These are phyloP conservation scores for Fabrea salina DNA, from an alignment of 169 alveolate species.

Conservation along the genomic window DNA sequence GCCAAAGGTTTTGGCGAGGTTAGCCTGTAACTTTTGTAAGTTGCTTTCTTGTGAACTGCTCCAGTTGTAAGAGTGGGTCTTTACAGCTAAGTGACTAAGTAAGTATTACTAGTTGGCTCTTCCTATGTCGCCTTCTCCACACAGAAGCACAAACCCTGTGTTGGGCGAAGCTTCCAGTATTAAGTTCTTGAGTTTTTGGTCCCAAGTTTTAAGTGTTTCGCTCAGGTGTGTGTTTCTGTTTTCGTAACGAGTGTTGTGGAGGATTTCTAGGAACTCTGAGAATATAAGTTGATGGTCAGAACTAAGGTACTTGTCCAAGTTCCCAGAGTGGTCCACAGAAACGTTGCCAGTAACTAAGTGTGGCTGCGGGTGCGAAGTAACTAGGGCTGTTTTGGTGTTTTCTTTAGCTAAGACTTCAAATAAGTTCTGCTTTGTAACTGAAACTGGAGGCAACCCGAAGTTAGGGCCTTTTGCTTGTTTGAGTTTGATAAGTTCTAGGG, in stretches of 20 bases:
- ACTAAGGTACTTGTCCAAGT: not conserved
- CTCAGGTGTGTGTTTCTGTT: not conserved
- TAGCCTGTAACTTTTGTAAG: no score
- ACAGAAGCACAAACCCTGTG: not conserved
- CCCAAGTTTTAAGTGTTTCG: not conserved
- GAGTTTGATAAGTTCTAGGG: constrained; percentile 35
- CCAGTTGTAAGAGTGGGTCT: no score
- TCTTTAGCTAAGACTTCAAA: not conserved
- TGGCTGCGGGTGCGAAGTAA: not conserved
- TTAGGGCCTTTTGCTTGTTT: constrained; percentile 43
- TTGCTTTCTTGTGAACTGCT: no score
- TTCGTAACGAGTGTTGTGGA: not conserved
- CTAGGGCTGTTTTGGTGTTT: not conserved
- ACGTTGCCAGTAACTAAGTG: not conserved
- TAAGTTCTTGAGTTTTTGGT: not conserved
- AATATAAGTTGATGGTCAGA: not conserved
- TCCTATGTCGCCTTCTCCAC: not conserved
- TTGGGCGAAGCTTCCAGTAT: not conserved
- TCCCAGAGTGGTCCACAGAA: not conserved
- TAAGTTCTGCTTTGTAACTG: not conserved
- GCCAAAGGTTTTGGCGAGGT: no score
- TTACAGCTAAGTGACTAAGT: no score
- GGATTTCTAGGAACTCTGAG: not conserved
- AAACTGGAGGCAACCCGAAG: not conserved
- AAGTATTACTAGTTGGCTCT: not conserved